Evolutionary conservation across 2,329 filamentous ascomycete species (phyloP).

Genomic region (Sporothrix euskadiensis): DNA sequence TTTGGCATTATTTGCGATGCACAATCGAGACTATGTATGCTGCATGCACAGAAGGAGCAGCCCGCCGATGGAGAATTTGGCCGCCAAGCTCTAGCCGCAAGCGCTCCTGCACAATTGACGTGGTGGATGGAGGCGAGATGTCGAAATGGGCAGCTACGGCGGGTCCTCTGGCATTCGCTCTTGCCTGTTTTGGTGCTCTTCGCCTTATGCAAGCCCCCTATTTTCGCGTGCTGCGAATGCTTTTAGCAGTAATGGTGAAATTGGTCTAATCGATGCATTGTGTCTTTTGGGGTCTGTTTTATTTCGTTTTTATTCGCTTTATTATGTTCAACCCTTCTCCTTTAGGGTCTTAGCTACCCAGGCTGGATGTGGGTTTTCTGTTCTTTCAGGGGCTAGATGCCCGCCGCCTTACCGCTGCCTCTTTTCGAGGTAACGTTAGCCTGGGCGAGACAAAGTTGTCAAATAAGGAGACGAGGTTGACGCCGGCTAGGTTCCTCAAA

Average conservation of each 20-base stretch:
- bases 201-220: constrained; percentile 11
- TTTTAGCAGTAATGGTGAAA: neutral
- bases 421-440: neutral
- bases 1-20: no score
- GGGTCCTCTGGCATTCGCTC: neutral
- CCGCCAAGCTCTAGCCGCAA: constrained; percentile 1
- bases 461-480: neutral
- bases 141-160: neutral
- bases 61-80: neutral
- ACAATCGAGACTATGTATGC: no score
- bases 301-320: neutral
- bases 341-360: neutral
- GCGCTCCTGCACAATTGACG: neutral
- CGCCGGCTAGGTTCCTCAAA: constrained; percentile 1
- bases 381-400: constrained; percentile 22
- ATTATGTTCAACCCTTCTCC: neutral
- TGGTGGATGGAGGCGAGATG: neutral
- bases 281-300: constrained; percentile 1
- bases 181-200: constrained; percentile 7
- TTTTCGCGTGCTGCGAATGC: constrained; percentile 12
- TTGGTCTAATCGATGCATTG: neutral
- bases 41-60: constrained; percentile 1
- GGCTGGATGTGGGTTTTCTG: no score
- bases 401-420: constrained; percentile 23
- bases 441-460: neutral